Percentiles rank a stretch among this genome's conserved stretches.
These are phyloP conservation scores for Mollisia scopiformis DNA, from an alignment of 2,329 filamentous ascomycete genomes.

Conservation along the genomic window DNA sequence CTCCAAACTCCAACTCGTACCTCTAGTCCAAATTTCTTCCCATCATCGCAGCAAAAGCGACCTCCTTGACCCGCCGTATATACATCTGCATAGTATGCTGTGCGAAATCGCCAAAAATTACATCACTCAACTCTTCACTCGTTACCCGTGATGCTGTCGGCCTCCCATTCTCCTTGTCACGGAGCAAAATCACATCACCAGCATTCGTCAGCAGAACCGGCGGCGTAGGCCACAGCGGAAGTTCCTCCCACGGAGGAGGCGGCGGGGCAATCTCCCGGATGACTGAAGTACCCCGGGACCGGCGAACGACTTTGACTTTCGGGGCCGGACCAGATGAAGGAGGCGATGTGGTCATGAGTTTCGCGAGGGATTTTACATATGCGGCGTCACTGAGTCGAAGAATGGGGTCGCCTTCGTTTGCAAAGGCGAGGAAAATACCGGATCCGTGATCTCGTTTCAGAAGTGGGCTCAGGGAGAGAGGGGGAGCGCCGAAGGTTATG, in stretches of 20 bases:
- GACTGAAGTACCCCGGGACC: background rate
- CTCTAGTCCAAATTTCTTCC: background rate
- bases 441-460: slow-evolving; percentile 52
- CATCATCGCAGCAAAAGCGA: background rate
- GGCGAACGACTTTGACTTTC: background rate
- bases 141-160: slow-evolving; percentile 7
- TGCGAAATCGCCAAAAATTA: background rate
- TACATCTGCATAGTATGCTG: background rate
- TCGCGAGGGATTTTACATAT: slow-evolving; percentile 65
- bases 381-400: slow-evolving; percentile 68
- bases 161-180: slow-evolving; percentile 6
- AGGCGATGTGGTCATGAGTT: background rate
- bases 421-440: slow-evolving; percentile 73
- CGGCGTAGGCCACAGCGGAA: slow-evolving; percentile 7
- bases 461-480: slow-evolving; percentile 70
- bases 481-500: slow-evolving; percentile 78
- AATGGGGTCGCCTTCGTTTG: slow-evolving; percentile 84
- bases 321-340: background rate
- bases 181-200: slow-evolving; percentile 6
- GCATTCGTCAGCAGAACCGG: slow-evolving; percentile 3
- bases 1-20: background rate
- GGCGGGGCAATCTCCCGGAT: slow-evolving; percentile 1
- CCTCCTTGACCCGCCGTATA: background rate
- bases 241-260: slow-evolving; percentile 6
- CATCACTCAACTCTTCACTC: background rate